phyloP scores from a whole-genome alignment of 805 yeast genomes.

The Candida fluviatilis region DNA sequence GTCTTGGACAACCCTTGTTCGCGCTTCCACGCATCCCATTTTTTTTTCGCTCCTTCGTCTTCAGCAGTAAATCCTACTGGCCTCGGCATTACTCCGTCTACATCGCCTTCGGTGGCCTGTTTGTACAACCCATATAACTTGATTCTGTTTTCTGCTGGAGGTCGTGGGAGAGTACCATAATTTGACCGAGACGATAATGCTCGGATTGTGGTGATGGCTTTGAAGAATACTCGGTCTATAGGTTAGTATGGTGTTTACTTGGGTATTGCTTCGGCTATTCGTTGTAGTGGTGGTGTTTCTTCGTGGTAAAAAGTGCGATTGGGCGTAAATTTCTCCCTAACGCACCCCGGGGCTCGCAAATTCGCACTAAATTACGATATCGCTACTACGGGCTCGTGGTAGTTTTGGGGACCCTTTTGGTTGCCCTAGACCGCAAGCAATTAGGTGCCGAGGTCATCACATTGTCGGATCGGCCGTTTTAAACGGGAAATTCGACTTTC shows the following conservation, averaged over 20 bases:
- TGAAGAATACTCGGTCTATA: slow-evolving; percentile 71
- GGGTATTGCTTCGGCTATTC: neutral
- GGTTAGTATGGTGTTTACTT: slow-evolving; percentile 1
- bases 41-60: slow-evolving; percentile 63
- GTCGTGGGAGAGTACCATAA: slow-evolving; percentile 64
- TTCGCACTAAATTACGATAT: too few relatives aligned
- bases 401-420: too few relatives aligned
- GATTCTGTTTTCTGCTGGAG: slow-evolving; percentile 67
- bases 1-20: slow-evolving; percentile 64
- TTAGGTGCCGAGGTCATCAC: too few relatives aligned
- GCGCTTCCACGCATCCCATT: slow-evolving; percentile 84
- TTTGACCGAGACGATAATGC: slow-evolving; percentile 64
- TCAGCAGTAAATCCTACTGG: slow-evolving; percentile 59
- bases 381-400: too few relatives aligned
- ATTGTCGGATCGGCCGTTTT: too few relatives aligned
- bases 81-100: slow-evolving; percentile 60
- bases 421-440: too few relatives aligned
- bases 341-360: too few relatives aligned
- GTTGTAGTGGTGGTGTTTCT: too few relatives aligned
- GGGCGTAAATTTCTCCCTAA: too few relatives aligned
- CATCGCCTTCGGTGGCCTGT: slow-evolving; percentile 88
- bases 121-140: slow-evolving; percentile 77
- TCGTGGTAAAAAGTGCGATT: too few relatives aligned
- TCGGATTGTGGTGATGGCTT: slow-evolving; percentile 76
- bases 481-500: too few relatives aligned